phyloP scores from a whole-genome alignment of 2,329 filamentous ascomycete genomes.

The Lecanosticta acicola region DNA sequence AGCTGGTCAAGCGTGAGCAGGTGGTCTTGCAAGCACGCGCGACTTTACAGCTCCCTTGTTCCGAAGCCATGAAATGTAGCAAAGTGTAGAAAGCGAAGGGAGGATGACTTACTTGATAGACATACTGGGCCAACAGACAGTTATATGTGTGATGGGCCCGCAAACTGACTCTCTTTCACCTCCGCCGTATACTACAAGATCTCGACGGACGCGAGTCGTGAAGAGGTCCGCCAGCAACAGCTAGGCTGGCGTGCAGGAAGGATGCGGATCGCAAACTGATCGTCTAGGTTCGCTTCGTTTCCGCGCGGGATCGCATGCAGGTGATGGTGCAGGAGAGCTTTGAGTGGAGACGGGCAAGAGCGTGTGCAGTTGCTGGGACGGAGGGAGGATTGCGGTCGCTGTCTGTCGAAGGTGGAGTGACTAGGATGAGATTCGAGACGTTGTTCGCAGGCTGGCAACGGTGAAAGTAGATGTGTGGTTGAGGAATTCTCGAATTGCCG shows the following conservation, averaged over 20 bases:
- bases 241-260: background rate
- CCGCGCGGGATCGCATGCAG: background rate
- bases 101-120: slow-evolving; percentile 22
- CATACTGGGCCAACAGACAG: slow-evolving; percentile 12
- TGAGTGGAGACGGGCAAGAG: background rate
- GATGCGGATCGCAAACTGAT: background rate
- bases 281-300: background rate
- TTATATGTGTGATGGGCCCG: background rate
- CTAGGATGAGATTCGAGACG: no score
- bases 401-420: no score
- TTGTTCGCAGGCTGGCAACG: no score
- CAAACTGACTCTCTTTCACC: background rate
- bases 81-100: slow-evolving; percentile 4
- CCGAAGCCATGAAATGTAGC: slow-evolving; percentile 11
- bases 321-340: background rate
- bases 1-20: slow-evolving; percentile 47
- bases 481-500: no score
- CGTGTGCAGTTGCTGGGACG: background rate
- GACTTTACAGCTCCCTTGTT: background rate
- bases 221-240: background rate
- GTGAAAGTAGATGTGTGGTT: no score
- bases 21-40: slow-evolving; percentile 2
- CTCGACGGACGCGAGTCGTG: background rate
- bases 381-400: background rate
- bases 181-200: background rate